phyloP scores from a whole-genome alignment of 1,284 basidiomycete species.

The Tilletia caries region DNA sequence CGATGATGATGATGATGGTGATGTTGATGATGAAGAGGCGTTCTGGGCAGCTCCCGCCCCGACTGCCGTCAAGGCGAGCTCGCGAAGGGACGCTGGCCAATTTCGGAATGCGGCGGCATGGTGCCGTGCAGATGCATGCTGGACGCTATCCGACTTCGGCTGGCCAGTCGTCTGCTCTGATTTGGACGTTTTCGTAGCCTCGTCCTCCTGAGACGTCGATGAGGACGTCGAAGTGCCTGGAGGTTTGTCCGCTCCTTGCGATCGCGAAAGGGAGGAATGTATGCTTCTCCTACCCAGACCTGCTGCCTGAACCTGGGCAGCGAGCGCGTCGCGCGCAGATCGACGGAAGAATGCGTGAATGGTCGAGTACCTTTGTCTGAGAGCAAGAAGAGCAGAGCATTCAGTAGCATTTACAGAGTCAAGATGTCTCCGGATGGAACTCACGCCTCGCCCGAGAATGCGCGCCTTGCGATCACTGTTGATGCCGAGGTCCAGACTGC shows the following conservation, averaged over 20 bases:
- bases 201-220: too few species aligned
- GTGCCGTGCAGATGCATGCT: not conserved
- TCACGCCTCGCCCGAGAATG: not conserved
- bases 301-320: too few species aligned
- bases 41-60: slow-evolving; percentile 9
- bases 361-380: not conserved
- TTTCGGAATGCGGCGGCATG: slow-evolving; percentile 31
- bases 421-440: not conserved
- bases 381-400: not conserved
- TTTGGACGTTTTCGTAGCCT: not conserved
- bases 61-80: slow-evolving; percentile 39
- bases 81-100: slow-evolving; percentile 43
- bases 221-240: too few species aligned
- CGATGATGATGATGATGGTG: not conserved
- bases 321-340: too few species aligned
- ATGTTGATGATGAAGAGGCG: slow-evolving; percentile 3
- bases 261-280: too few species aligned
- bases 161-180: not conserved
- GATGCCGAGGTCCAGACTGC: not conserved
- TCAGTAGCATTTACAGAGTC: not conserved
- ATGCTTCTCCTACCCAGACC: too few species aligned
- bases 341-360: slow-evolving; percentile 10
- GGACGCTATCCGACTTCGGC: not conserved
- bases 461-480: not conserved
- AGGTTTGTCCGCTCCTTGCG: too few species aligned